Evolutionary conservation across 208 protist species (phyloP), one percentile per base, ranked within the genome.

Genomic region (Acanthamoeba divionensis): DNA sequence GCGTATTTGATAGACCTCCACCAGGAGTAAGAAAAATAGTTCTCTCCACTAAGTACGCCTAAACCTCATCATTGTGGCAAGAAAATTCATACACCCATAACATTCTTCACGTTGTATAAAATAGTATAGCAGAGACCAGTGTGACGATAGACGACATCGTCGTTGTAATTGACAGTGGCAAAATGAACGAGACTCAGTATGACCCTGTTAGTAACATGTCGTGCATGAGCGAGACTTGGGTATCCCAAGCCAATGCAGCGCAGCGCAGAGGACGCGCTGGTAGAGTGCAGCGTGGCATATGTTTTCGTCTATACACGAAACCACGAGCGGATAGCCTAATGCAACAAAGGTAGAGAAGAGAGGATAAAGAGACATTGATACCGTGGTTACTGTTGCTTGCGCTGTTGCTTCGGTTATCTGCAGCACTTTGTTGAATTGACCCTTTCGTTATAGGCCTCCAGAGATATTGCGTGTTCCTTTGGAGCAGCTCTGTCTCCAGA

Each of bases 141-240:
- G 97, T 99, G 57, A 99, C 98, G 44, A 98, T 99, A 80, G 97
- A 99, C 63, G 98, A 99, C 92, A 96, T 96, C 5, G 96, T 97
- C 15, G 97, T 97, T 36, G 98, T 99, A 0, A 98, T 99, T 44
- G 98, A 99, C 94, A 97, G 94, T 48, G 98, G 98, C 60, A 96
- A 98, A 79, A 94, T 95, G 6, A 99, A 99, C 93, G 97, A 99
- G 91, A 98, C 96, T 91, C 29, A 52, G 2, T 96, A 95, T 75
- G 93, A 96, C 45, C 33, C 89, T 1, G 44, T 55, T 2, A 92
- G 26, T 4, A 83, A 88, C 29, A 48, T 90, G 47, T 89, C 91
- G 18, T 65, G 55, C 13, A 82, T 94, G 54, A 36, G 24, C n/a
- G 63, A 96, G 66, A 95, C 95, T n/a, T 98, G 97, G 93, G 95